phyloP scores from a whole-genome alignment of 192 early-diverging fungal species.

The Spizellomyces punctatus region DNA sequence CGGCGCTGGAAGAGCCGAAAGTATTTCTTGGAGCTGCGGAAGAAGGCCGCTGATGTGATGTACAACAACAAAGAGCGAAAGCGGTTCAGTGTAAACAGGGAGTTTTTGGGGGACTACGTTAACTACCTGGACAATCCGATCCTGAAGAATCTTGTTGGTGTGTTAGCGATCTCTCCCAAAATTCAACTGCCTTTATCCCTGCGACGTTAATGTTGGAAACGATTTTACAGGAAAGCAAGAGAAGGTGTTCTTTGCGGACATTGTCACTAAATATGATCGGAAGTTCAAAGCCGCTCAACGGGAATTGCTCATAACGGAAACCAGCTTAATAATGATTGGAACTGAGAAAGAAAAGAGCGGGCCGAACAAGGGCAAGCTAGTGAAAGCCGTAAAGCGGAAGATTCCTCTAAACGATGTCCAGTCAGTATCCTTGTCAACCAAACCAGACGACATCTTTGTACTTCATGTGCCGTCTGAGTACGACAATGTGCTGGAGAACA shows the following conservation, averaged over 20 bases:
- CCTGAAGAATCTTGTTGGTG: slow-evolving; percentile 57
- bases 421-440: slow-evolving; percentile 52
- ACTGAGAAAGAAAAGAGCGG: slow-evolving; percentile 57
- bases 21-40: slow-evolving; percentile 87
- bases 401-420: slow-evolving; percentile 47
- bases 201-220: not conserved
- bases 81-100: slow-evolving; percentile 82
- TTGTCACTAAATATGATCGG: slow-evolving; percentile 61
- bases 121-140: slow-evolving; percentile 59
- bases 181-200: slow-evolving; percentile 6
- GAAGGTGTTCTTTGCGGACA: slow-evolving; percentile 54
- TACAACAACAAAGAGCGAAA: slow-evolving; percentile 89
- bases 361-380: slow-evolving; percentile 62
- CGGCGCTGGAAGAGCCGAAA: slow-evolving; percentile 85
- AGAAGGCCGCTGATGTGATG: slow-evolving; percentile 91
- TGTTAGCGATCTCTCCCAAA: not conserved
- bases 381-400: slow-evolving; percentile 62
- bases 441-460: slow-evolving; percentile 58
- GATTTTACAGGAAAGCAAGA: slow-evolving; percentile 53
- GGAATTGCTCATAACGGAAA: slow-evolving; percentile 57
- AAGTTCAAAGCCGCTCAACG: slow-evolving; percentile 54
- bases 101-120: slow-evolving; percentile 92
- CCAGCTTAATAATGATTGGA: slow-evolving; percentile 52
- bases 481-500: slow-evolving; percentile 58
- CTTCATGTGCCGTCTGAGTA: slow-evolving; percentile 56